Base-by-base conservation (phyloP, 169 alveolate genomes). In the Plasmodium malariae region DNA sequence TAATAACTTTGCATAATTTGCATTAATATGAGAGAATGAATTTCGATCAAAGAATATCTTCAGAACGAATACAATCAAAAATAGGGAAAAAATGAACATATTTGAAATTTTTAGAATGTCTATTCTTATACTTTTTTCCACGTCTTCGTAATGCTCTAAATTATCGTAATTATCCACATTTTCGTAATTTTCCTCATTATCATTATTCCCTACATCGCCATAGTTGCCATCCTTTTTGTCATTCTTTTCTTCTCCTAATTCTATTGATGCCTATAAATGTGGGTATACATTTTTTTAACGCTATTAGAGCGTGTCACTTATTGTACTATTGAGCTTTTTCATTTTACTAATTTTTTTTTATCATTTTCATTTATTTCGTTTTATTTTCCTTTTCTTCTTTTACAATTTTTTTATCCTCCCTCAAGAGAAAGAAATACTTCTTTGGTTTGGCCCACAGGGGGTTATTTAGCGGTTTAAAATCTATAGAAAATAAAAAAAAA, bases 41-140 rank as follows among this genome's bases (percentile, higher is more conserved):
- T 68, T 67, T 34, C 28, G 54, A 17, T 67, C 90, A 9, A 80
- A 28, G 49, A 65, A 48, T 67, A 80, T 80, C 34, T 80, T 80
- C 12, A 63, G 26, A 34, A 80, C 34, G 34, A 80, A 80, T 11
- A 80, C 48, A 26, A 65, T 67, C 2, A 80, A 65, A 80, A 80
- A 67, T 19, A 80, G 32, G 6, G 49, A 65, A 51, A 80, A 80
- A 11, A 65, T 4, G 26, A 36, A 49, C 36, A 80, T 49, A 26
- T 37, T 80, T 19, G 43, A 37, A 12, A 49, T 28, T 36, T 67
- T 80, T 36, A 80, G 24, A 3, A 80, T 14, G 6, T 54, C 34
- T 54, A 63, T 49, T 30, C 40, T 80, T 21, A 24, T 14, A 17
- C 17, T 48, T 9, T 80, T 67, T 70, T 48, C 55, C 17, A 65